These are phyloP conservation scores for Diaporthe citriasiana DNA, from an alignment of 2,329 filamentous ascomycete species.

Conservation along the genomic window DNA sequence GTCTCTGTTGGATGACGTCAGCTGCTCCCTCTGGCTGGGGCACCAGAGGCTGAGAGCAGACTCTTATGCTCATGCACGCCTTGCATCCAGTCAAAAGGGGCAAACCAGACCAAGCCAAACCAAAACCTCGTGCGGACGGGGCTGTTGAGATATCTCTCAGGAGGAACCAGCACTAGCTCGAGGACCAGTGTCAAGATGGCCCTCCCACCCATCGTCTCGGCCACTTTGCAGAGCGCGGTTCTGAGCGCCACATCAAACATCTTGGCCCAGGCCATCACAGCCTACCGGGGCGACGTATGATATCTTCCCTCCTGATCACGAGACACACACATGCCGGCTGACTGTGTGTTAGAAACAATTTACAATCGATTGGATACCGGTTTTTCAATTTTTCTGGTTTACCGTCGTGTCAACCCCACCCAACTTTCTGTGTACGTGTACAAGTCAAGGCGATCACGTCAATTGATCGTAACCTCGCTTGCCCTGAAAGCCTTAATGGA, in stretches of 20 bases:
- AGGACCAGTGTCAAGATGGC: slow-evolving; percentile 49
- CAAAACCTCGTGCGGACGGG: background rate
- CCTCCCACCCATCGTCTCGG: slow-evolving; percentile 67
- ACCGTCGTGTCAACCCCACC: slow-evolving; percentile 81
- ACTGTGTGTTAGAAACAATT: slow-evolving; percentile 65
- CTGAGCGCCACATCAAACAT: slow-evolving; percentile 79
- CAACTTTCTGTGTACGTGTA: slow-evolving; percentile 81
- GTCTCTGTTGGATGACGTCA: slow-evolving; percentile 12
- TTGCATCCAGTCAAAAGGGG: background rate
- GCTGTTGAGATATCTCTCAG: background rate
- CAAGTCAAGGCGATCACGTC: background rate
- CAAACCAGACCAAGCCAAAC: background rate
- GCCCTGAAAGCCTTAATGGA: background rate
- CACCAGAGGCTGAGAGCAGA: slow-evolving; percentile 17
- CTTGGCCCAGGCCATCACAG: slow-evolving; percentile 78
- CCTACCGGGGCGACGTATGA: slow-evolving; percentile 71
- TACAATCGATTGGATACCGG: slow-evolving; percentile 73
- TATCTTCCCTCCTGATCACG: background rate
- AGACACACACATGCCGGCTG: slow-evolving; percentile 17
- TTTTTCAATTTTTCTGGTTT: slow-evolving; percentile 84
- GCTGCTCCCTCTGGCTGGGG: background rate
- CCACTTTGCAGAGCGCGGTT: slow-evolving; percentile 75
- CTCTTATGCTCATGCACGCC: slow-evolving; percentile 8
- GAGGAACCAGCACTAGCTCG: background rate
- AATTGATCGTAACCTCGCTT: background rate